Percentiles rank a stretch among this genome's conserved stretches.
Conservation (phyloP, 805 yeast genomes). For the Clavispora asparagi region DNA sequence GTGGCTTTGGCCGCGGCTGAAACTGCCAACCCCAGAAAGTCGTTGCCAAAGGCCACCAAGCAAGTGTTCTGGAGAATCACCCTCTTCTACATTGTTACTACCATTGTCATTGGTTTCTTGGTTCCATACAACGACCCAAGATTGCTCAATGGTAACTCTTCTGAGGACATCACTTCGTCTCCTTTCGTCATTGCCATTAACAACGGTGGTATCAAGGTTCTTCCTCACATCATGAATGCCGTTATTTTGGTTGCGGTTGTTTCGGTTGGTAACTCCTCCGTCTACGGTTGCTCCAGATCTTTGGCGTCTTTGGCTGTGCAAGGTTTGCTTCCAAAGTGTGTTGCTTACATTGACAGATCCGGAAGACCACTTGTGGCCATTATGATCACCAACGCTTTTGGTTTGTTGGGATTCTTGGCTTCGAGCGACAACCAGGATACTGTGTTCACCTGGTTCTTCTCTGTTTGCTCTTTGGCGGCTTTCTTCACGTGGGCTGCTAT, state of each 20-base stretch:
- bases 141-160: conserved; percentile 17
- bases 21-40: conserved; percentile 48
- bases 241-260: conserved; percentile 23
- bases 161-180: conserved; percentile 16
- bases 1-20: conserved; percentile 58
- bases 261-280: conserved; percentile 27
- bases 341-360: conserved; percentile 57
- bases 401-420: conserved; percentile 36
- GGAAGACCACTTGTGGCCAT: conserved; percentile 67
- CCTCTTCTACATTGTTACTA: conserved; percentile 44
- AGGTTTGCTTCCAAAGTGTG: conserved; percentile 55
- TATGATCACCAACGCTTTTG: conserved; percentile 40
- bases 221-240: conserved; percentile 24
- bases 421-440: conserved; percentile 24
- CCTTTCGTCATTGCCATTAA: conserved; percentile 27
- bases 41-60: conserved; percentile 53
- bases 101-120: conserved; percentile 44
- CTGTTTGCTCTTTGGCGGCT: conserved; percentile 37
- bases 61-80: conserved; percentile 53
- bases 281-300: conserved; percentile 46
- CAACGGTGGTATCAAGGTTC: conserved; percentile 21
- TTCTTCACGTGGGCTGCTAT: conserved; percentile 39
- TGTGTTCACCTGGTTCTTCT: conserved; percentile 38
- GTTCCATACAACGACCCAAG: conserved; percentile 43
- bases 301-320: conserved; percentile 58